Evolutionary conservation across 2,329 filamentous ascomycete genomes (phyloP), one percentile per base, ranked within the genome.

Genomic region (Arachnopeziza araneosa): DNA sequence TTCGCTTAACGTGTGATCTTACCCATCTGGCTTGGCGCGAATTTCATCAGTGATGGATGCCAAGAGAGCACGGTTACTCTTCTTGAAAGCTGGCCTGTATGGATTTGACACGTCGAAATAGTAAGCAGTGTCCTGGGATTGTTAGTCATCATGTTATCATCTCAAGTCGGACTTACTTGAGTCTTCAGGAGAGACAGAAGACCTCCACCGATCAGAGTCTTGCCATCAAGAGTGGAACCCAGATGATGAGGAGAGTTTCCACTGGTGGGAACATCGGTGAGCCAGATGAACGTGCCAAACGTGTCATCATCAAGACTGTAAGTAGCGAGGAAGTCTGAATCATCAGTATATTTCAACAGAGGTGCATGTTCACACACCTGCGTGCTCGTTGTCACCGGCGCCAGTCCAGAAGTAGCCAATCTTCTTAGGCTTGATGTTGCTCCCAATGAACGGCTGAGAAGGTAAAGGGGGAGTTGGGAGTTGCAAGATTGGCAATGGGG

Each of bases 371-470:
- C n/a, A 48, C 57, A 44, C 60, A 71, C 72, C 79, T 68, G 80
- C 80, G 71, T 86, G 83, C 53, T 78, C 67, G 67, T 86, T 85
- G 67, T 86, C 83, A 44, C 81, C 83, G 36, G 83, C 76, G 21
- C 79, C 83, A 56, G 82, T 84, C 82, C 82, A 86, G 74, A 86
- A 85, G 72, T 85, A 85, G 0, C 83, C 84, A 68, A 86, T 83
- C 75, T 86, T 86, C 79, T 86, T 86, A 26, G 84, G 83, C 73
- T 80, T 81, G 68, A 86, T 79, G 61, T 81, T 74, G 68, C 79
- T 81, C 2, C 77, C 73, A 12, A 73, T 75, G 62, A 84, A 85
- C 7, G 79, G 79, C 9, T 77, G 78, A 64, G 80, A 83, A 1
- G 76, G 73, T n/a, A 85, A 70, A 0, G 83, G 79, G 54, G 83